Base-by-base conservation (phyloP, 225 moss, liverwort and hornwort species). In the Takakia lepidozioides region DNA sequence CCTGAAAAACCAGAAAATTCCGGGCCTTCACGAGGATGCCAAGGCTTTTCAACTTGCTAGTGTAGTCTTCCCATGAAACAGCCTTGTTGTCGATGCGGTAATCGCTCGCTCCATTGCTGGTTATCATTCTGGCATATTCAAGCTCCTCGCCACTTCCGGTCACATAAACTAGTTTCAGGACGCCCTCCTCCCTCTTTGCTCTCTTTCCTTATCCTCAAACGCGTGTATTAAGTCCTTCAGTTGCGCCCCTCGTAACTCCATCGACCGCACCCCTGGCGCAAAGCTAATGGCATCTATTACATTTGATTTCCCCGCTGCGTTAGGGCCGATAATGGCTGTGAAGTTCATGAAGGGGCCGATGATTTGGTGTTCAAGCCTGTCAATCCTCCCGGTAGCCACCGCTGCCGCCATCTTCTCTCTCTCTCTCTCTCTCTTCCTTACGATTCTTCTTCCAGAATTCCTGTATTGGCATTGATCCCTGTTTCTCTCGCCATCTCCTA, bases 201-300 rank as follows among this genome's bases (percentile, higher is more conserved):
- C 95, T 65, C 91, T 78, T 44, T 91, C 95, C 27, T 82, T 82
- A 42, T 87, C 95, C 54, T 91, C 95, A 49, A 91, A 98, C 4
- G 95, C 95, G 46, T 91, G 87, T 40, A 91, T 64, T 47, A 98
- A 80, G 60, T 98, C 98, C 59, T 98, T 98, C 38, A 98, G 78
- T 62, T 98, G 98, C 59, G 95, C 91, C 61, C 91, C 91, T 59
- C 98, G 84, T 36, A 98, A 66, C 78, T 98, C 91, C 98, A 87
- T 98, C 49, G 98, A 98, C 30, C 91, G 82, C 54, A 98, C 87
- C 38, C 98, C 98, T 42, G 91, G 68, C 29, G 91, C 98, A 63
- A 98, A 98, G 68, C 98, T 98, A 55, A 98, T 98, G 10, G 98
- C 98, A 46, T 98, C 98, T 91, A 98, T 98, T 17, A 98, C 87